phyloP scores from a whole-genome alignment of 805 yeast genomes.

The Candida arabinofermentans region DNA sequence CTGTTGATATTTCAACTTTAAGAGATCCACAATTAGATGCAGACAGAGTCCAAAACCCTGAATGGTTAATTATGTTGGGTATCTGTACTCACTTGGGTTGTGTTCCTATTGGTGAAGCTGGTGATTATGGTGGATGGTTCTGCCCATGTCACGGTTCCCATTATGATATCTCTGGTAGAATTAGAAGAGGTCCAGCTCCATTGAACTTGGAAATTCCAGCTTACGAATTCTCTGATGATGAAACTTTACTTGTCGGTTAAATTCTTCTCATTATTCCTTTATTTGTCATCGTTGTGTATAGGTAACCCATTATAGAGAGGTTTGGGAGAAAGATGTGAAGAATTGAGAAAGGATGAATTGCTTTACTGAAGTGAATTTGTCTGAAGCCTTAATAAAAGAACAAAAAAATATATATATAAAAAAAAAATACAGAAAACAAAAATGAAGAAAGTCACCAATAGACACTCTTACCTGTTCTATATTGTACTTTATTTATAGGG shows the following conservation, averaged over 20 bases:
- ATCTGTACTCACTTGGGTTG: slow-evolving; percentile 99
- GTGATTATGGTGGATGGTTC: slow-evolving; percentile 99
- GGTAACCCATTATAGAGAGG: slow-evolving; percentile 4
- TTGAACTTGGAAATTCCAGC: slow-evolving; percentile 94
- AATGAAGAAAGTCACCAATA: not conserved
- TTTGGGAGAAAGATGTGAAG: not conserved
- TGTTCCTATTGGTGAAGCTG: slow-evolving; percentile 99
- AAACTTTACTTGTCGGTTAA: slow-evolving; percentile 86
- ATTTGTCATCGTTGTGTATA: slow-evolving; percentile 9
- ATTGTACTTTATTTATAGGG: not conserved
- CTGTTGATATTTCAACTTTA: slow-evolving; percentile 66
- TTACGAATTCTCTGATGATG: slow-evolving; percentile 73
- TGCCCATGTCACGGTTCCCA: slow-evolving; percentile 99
- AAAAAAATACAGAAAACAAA: too few species aligned
- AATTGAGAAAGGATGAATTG: too few species aligned
- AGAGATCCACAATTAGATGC: slow-evolving; percentile 94
- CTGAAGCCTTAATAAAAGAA: too few species aligned
- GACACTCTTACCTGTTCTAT: not conserved
- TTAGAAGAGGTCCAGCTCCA: slow-evolving; percentile 99
- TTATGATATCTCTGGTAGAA: slow-evolving; percentile 99
- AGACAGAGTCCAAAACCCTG: slow-evolving; percentile 94
- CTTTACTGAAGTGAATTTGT: too few species aligned
- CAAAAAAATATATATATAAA: too few species aligned
- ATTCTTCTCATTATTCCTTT: not conserved
- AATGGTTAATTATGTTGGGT: slow-evolving; percentile 99